phyloP scores from a whole-genome alignment of 1,284 basidiomycete species.

The Ceratobasidium sp. region DNA sequence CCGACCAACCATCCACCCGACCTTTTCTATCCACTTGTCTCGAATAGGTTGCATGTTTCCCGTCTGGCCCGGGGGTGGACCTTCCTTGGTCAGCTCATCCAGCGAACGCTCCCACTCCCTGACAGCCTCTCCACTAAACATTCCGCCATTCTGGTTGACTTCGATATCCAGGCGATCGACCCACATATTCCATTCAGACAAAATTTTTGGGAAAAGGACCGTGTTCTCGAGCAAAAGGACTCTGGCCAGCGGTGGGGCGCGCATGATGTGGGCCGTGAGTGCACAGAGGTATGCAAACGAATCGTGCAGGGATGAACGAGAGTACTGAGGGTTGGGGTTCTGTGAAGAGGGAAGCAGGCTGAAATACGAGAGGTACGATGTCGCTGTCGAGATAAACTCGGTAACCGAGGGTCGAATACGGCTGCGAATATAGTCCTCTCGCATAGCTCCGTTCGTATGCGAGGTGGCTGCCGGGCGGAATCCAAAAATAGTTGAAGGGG shows the following conservation, averaged over 20 bases:
- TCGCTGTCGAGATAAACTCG: conserved; percentile 74
- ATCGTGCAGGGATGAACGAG: conserved; percentile 55
- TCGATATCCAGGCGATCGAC: conserved; percentile 68
- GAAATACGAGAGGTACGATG: conserved; percentile 82
- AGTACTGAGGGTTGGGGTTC: conserved; percentile 54
- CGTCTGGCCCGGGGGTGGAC: conserved; percentile 17
- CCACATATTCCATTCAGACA: conserved; percentile 78
- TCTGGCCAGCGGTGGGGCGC: conserved; percentile 69
- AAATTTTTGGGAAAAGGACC: conserved; percentile 60
- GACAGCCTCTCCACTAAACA: conserved; percentile 76
- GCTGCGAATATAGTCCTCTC: conserved; percentile 75
- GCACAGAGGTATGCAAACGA: conserved; percentile 72
- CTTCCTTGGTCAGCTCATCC: conserved; percentile 61
- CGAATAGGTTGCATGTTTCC: conserved; percentile 64
- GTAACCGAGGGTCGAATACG: conserved; percentile 73
- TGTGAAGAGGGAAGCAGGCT: conserved; percentile 48
- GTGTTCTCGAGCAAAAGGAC: conserved; percentile 57
- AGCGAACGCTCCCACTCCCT: conserved; percentile 68
- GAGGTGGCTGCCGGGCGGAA: conserved; percentile 46
- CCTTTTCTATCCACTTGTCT: conserved; percentile 71
- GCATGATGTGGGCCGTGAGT: conserved; percentile 68
- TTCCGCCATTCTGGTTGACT: conserved; percentile 73
- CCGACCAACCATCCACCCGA: conserved; percentile 78
- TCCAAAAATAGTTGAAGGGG: conserved; percentile 47
- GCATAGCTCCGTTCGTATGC: conserved; percentile 62